phyloP scores from a whole-genome alignment of 805 yeast species.

The Candida montana region DNA sequence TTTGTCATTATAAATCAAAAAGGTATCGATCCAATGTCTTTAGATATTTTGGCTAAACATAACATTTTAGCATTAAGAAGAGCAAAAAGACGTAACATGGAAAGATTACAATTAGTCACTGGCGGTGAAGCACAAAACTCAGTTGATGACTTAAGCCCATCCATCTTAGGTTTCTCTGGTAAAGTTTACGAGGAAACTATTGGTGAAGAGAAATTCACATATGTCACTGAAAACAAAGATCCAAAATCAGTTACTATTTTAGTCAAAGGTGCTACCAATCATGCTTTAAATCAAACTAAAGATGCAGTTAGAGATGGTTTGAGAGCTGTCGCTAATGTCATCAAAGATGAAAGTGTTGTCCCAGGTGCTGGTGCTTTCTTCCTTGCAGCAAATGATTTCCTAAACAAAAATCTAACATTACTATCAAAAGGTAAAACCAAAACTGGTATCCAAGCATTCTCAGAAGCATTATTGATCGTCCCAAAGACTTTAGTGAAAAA shows the following conservation, averaged over 20 bases:
- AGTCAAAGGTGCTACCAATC: constrained; percentile 89
- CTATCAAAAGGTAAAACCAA: constrained; percentile 77
- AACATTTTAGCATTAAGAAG: constrained; percentile 92
- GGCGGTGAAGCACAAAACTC: constrained; percentile 98
- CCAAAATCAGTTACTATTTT: constrained; percentile 90
- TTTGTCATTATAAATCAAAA: constrained; percentile 96
- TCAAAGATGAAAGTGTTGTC: constrained; percentile 76
- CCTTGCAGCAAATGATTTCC: constrained; percentile 70
- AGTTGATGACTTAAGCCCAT: constrained; percentile 84
- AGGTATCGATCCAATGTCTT: constrained; percentile 97
- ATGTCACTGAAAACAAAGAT: constrained; percentile 81
- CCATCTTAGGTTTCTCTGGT: constrained; percentile 82
- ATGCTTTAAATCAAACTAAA: constrained; percentile 84
- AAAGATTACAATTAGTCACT: constrained; percentile 89
- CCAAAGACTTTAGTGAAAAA: constrained; percentile 92
- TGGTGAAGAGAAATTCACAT: constrained; percentile 97
- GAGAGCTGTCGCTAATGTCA: constrained; percentile 87
- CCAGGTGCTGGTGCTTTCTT: constrained; percentile 98
- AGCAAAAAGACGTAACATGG: constrained; percentile 99
- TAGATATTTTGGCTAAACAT: constrained; percentile 89
- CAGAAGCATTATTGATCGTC: constrained; percentile 83
- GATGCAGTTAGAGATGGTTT: constrained; percentile 98
- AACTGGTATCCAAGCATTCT: constrained; percentile 88
- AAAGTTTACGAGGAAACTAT: constrained; percentile 85
- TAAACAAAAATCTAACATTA: constrained; percentile 47